Conservation (phyloP, 805 yeast species). For the Dipodascus geniculatus region DNA sequence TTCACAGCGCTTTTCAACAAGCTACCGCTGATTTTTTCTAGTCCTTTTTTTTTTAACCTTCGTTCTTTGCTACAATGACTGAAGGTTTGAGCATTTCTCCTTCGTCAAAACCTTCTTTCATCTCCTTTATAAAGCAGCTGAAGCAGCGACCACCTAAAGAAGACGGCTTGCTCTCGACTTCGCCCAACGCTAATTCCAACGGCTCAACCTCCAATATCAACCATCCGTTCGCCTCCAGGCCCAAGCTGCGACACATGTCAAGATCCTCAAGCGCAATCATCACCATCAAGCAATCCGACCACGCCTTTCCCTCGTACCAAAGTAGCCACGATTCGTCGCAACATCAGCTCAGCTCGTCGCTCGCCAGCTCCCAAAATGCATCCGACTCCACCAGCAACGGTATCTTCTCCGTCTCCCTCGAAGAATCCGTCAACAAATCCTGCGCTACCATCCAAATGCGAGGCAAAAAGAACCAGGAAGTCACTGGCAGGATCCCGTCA, state of each 20-base stretch:
- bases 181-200: not conserved
- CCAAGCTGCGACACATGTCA: slow-evolving; percentile 26
- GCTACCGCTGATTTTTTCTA: too few species aligned
- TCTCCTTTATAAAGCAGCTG: slow-evolving; percentile 34
- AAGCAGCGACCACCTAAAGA: slow-evolving; percentile 17
- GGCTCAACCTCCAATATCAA: slow-evolving; percentile 1
- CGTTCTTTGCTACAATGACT: too few species aligned
- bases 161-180: not conserved
- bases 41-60: too few species aligned
- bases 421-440: slow-evolving; percentile 60
- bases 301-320: not conserved
- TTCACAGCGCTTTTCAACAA: too few species aligned
- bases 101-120: slow-evolving; percentile 25
- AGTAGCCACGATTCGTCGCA: slow-evolving; percentile 4
- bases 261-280: slow-evolving; percentile 24
- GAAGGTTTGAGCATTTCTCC: slow-evolving; percentile 14
- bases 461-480: slow-evolving; percentile 46
- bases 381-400: slow-evolving; percentile 19
- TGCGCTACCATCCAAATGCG: slow-evolving; percentile 63
- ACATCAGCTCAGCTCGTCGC: slow-evolving; percentile 5
- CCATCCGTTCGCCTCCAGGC: slow-evolving; percentile 16
- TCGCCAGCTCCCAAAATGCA: not conserved
- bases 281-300: slow-evolving; percentile 2
- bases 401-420: slow-evolving; percentile 75
- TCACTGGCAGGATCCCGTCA: slow-evolving; percentile 82